Conservation (phyloP, 768 basidiomycete genomes). For the Rhizopogon vesiculosus region DNA sequence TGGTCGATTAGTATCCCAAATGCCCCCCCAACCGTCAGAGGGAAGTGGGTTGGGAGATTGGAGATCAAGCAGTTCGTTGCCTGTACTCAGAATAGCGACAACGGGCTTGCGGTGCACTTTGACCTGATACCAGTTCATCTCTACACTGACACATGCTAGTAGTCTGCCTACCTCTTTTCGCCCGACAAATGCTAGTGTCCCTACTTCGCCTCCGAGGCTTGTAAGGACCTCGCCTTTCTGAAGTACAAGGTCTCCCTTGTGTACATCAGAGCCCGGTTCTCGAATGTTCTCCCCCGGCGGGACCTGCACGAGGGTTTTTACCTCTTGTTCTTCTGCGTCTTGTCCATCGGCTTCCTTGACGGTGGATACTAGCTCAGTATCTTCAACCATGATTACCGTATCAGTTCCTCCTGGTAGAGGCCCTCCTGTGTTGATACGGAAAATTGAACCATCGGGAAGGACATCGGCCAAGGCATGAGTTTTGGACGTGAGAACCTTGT, state of each 20-base stretch:
- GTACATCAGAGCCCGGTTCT: constrained; percentile 68
- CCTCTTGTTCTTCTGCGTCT: constrained; percentile 63
- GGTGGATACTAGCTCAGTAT: constrained; percentile 70
- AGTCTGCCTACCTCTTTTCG: constrained; percentile 49
- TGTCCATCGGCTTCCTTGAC: constrained; percentile 30
- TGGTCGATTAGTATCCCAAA: constrained; percentile 86
- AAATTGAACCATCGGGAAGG: constrained; percentile 41
- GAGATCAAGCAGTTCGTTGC: constrained; percentile 74
- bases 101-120: constrained; percentile 65
- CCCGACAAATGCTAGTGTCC: constrained; percentile 78
- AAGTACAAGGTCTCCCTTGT: constrained; percentile 61
- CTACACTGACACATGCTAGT: neutral
- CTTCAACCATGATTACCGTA: constrained; percentile 90
- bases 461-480: constrained; percentile 27
- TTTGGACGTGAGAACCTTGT: constrained; percentile 60
- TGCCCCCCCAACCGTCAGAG: constrained; percentile 55
- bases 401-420: constrained; percentile 74
- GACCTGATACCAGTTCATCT: constrained; percentile 40
- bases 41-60: constrained; percentile 34
- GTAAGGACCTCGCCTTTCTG: constrained; percentile 56
- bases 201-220: constrained; percentile 76
- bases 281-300: constrained; percentile 69
- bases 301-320: constrained; percentile 63
- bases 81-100: constrained; percentile 81
- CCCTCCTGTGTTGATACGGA: constrained; percentile 82